Percentiles rank a stretch among this genome's conserved stretches.
Conservation (phyloP, 2,329 filamentous ascomycete genomes). For the Coccinonectria pachysandricola region DNA sequence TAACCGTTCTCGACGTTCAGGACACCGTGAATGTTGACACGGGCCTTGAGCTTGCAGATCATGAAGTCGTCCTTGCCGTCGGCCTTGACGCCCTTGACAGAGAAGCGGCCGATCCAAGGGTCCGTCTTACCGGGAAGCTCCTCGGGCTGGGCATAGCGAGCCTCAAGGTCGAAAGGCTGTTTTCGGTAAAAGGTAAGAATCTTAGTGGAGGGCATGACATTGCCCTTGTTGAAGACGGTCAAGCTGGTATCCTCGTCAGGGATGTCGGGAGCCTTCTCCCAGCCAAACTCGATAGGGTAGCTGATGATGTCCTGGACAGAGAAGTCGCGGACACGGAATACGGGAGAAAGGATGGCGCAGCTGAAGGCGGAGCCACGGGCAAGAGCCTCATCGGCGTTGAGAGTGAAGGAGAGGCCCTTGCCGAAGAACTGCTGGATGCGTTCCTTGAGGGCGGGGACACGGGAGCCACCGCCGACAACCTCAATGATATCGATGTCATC, state of each 20-base stretch:
- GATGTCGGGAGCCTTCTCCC: conserved; percentile 98
- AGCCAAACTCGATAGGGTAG: conserved; percentile 97
- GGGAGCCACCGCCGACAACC: conserved; percentile 88
- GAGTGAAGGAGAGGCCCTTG: conserved; percentile 87
- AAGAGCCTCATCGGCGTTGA: conserved; percentile 96
- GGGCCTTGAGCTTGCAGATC: conserved; percentile 99
- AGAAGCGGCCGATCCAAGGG: conserved; percentile 95
- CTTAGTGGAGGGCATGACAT: conserved; percentile 95
- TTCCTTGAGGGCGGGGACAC: conserved; percentile 88
- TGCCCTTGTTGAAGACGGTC: conserved; percentile 95
- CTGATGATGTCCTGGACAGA: conserved; percentile 93
- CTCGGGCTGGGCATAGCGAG: conserved; percentile 82
- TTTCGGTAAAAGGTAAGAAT: conserved; percentile 99
- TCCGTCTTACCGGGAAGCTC: conserved; percentile 78
- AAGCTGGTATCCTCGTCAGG: conserved; percentile 96
- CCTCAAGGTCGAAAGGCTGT: conserved; percentile 93
- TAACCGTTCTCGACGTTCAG: conserved; percentile 95
- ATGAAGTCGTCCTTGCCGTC: conserved; percentile 94
- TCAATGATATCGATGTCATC: conserved; percentile 93
- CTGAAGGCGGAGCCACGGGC: conserved; percentile 93
- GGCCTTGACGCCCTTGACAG: conserved; percentile 93
- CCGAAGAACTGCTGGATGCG: conserved; percentile 83
- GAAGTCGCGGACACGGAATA: conserved; percentile 98
- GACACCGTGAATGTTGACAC: conserved; percentile 91
- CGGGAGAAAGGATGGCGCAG: conserved; percentile 92